A percentile compares a stretch with the other conserved stretches of the same genome.
phyloP scores from a whole-genome alignment of 2,329 filamentous ascomycete genomes.

The Rasamsonia emersonii region DNA sequence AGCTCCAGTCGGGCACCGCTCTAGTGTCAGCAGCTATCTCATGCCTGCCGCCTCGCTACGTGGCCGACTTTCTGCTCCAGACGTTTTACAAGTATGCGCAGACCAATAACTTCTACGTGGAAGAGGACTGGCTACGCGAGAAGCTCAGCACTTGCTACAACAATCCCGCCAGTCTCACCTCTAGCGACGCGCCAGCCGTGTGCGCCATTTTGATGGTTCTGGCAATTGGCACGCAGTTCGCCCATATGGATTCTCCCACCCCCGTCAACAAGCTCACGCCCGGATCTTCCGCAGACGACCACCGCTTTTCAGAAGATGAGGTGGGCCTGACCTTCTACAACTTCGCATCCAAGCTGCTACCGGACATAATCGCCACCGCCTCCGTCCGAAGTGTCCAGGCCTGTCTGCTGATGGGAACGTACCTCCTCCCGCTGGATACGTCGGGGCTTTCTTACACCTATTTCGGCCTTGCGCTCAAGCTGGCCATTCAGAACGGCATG shows the following conservation, averaged over 20 bases:
- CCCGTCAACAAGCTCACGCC: constrained; percentile 24
- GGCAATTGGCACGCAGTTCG: constrained; percentile 37
- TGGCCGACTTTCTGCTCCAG: constrained; percentile 35
- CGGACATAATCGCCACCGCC: constrained; percentile 49
- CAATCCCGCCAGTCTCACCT: constrained; percentile 24
- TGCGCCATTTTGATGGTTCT: constrained; percentile 36
- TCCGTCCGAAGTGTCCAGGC: constrained; percentile 52
- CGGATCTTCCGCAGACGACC: constrained; percentile 21
- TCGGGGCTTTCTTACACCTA: constrained; percentile 51
- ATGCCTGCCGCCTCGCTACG: constrained; percentile 35
- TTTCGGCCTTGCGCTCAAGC: constrained; percentile 46
- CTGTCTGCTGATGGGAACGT: constrained; percentile 48
- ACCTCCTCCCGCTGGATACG: constrained; percentile 47
- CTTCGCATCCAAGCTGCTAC: constrained; percentile 45
- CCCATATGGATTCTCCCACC: constrained; percentile 32
- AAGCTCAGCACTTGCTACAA: constrained; percentile 32
- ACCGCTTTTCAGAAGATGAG: constrained; percentile 42
- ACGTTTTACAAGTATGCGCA: constrained; percentile 37
- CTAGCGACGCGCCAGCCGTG: constrained; percentile 32
- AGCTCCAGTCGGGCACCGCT: constrained; percentile 33
- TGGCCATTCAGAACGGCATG: constrained; percentile 55
- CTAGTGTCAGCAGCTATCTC: constrained; percentile 29
- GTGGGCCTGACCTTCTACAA: constrained; percentile 51
- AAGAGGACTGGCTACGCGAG: constrained; percentile 33
- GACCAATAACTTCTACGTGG: constrained; percentile 37